Base-by-base conservation (phyloP, 352 stramenopile species). In the Blastocystis sp. region DNA sequence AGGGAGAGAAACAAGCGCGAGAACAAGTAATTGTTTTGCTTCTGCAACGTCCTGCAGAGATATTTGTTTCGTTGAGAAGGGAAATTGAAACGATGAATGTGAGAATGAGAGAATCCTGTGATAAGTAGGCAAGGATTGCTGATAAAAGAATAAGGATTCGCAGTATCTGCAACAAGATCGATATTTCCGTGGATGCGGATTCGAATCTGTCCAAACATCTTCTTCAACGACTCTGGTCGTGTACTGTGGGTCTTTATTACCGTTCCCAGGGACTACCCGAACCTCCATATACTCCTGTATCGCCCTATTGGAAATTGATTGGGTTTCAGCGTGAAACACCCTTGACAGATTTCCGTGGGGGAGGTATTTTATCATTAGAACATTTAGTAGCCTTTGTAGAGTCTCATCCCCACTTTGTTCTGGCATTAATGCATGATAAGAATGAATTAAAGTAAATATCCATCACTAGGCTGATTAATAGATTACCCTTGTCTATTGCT, bases 261-360 rank as follows among this genome's bases (percentile, higher is more conserved):
- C 17, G 48, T 19, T 42, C 73, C 0, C 48, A 42, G 13, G 33
- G 40, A 13, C 48, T 68, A 37, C n/a, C 73, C 3, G 54, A 69
- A 35, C 73, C 73, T 27, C n/a, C 22, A 44, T 84, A 68, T 44
- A 66, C 48, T 57, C 73, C 73, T 22, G 51, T 84, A 68, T 89
- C 78, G 5, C 78, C 78, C 1, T 79, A 64, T 19, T 89, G 78
- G 78, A 76, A 79, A 42, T 17, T 79, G 19, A 27, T 78, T 11
- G 78, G 78, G 35, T 89, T 89, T 56, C 78, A 89, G 37, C 60
- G 78, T 30, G 78, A 89, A 66, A 89, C 78, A 3, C 78, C 78
- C 15, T 53, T 76, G 3, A 89, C 78, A 13, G 78, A 89, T n/a
- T 89, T 89, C 78, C 56, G 78, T 37, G 78, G 78, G 22, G 78